Percentiles rank a stretch among this genome's conserved stretches.
Conservation (phyloP, 2,329 filamentous ascomycete species). For the Fusarium sp. region DNA sequence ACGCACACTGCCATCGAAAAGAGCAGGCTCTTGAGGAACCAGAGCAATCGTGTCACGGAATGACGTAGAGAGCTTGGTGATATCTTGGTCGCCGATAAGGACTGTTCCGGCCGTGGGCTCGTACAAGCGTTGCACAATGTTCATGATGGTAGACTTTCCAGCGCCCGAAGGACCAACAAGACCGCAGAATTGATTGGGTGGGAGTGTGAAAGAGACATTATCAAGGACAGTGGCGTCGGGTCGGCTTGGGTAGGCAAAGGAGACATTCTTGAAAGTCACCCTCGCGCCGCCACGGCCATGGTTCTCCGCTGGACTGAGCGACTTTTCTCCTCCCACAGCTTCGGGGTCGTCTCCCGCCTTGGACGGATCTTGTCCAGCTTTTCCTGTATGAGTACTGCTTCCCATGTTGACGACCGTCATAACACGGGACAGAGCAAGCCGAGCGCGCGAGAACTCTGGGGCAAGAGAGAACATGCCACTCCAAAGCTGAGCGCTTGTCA, state of each 20-base stretch:
- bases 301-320: slow-evolving; percentile 31
- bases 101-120: slow-evolving; percentile 55
- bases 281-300: slow-evolving; percentile 52
- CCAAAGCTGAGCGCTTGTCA: slow-evolving; percentile 78
- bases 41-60: slow-evolving; percentile 66
- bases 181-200: slow-evolving; percentile 69
- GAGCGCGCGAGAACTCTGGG: slow-evolving; percentile 76
- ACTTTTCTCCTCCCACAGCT: slow-evolving; percentile 47
- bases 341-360: slow-evolving; percentile 53
- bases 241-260: slow-evolving; percentile 73
- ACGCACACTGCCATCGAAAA: slow-evolving; percentile 67
- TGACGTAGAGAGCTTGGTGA: slow-evolving; percentile 52
- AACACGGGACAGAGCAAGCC: slow-evolving; percentile 68
- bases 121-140: slow-evolving; percentile 64
- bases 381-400: slow-evolving; percentile 39
- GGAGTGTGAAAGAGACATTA: slow-evolving; percentile 66
- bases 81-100: slow-evolving; percentile 58
- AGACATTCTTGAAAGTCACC: slow-evolving; percentile 67
- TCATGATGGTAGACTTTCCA: slow-evolving; percentile 74
- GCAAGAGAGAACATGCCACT: slow-evolving; percentile 80
- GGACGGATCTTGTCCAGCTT: slow-evolving; percentile 15
- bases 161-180: slow-evolving; percentile 74
- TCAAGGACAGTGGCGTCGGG: slow-evolving; percentile 68
- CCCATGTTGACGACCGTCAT: slow-evolving; percentile 61
- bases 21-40: slow-evolving; percentile 66